phyloP scores from a whole-genome alignment of 2,329 filamentous ascomycete species.

The Pestalotiopsis sp. region DNA sequence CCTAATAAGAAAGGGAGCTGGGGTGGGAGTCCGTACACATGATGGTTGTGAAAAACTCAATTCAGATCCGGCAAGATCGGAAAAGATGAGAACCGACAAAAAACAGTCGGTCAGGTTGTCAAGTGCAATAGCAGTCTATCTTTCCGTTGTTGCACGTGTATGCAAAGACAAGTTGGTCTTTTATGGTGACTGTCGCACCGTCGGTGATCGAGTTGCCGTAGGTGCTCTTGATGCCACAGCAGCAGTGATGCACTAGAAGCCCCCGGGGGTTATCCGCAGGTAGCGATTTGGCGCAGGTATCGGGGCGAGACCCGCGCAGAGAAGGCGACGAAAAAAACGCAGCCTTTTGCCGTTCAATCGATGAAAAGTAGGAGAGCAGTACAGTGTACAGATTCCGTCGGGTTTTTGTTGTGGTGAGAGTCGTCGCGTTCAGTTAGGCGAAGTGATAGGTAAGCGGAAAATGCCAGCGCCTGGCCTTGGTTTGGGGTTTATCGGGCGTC shows the following conservation, averaged over 20 bases:
- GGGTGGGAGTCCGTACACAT: slow-evolving; percentile 9
- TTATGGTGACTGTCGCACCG: background rate
- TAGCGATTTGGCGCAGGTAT: background rate
- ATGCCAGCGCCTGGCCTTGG: background rate
- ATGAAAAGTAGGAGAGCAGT: background rate
- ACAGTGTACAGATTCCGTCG: background rate
- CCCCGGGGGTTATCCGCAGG: background rate
- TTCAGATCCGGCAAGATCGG: background rate
- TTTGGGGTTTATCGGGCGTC: background rate
- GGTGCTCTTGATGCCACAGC: background rate
- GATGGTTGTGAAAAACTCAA: background rate
- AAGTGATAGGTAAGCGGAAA: background rate
- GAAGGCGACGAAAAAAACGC: background rate
- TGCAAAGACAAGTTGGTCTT: background rate
- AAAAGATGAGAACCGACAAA: background rate
- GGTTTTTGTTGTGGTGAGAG: background rate
- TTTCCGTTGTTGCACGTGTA: background rate
- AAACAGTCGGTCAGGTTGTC: background rate
- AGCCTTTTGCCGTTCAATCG: background rate
- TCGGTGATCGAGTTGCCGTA: background rate
- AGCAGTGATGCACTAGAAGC: background rate
- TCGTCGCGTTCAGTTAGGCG: background rate
- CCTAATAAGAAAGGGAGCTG: background rate
- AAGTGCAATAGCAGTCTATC: background rate
- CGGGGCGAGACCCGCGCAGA: background rate